Evolutionary conservation across 1,139 yeast species (phyloP).

Genomic region (Maudiozyma humilis): DNA sequence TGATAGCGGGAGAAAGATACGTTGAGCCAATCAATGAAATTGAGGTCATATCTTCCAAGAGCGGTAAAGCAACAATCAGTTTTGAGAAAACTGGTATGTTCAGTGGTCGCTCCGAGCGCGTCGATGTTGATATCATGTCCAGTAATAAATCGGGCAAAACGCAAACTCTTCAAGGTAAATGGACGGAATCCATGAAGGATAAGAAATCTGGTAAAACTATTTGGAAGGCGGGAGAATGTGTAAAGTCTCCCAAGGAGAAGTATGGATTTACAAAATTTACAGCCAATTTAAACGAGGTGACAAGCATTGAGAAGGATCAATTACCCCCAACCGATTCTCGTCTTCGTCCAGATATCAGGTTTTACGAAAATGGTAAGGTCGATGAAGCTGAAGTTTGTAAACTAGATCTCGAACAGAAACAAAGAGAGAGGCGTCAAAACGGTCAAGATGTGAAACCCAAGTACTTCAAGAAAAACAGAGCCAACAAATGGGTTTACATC

Average conservation of each 20-base stretch:
- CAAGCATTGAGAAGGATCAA: conserved; percentile 52
- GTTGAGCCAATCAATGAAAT: conserved; percentile 77
- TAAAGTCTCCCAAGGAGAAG: conserved; percentile 51
- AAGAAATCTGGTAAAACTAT: conserved; percentile 33
- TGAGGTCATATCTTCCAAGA: conserved; percentile 58
- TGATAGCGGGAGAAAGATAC: conserved; percentile 91
- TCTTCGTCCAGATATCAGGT: conserved; percentile 72
- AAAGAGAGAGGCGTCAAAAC: conserved; percentile 65
- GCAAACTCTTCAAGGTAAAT: conserved; percentile 26
- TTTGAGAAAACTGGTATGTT: conserved; percentile 65
- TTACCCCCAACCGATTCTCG: conserved; percentile 87
- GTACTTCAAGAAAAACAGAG: conserved; percentile 50
- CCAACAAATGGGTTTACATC: conserved; percentile 52
- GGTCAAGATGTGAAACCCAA: conserved; percentile 47
- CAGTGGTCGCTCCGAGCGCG: conserved; percentile 84
- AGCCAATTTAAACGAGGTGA: conserved; percentile 71
- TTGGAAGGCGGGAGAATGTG: conserved; percentile 36
- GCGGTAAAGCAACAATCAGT: conserved; percentile 59
- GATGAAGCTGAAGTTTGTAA: conserved; percentile 67
- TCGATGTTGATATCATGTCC: conserved; percentile 48
- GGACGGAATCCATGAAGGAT: conserved; percentile 27
- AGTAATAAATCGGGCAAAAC: conserved; percentile 22
- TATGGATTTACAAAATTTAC: conserved; percentile 84
- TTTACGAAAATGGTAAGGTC: conserved; percentile 61
- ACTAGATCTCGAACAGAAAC: conserved; percentile 63